Percentiles rank a stretch among this genome's conserved stretches.
These are phyloP conservation scores for Hydrangea macrophylla DNA, from an alignment of 148 eudicot species.

Conservation along the genomic window DNA sequence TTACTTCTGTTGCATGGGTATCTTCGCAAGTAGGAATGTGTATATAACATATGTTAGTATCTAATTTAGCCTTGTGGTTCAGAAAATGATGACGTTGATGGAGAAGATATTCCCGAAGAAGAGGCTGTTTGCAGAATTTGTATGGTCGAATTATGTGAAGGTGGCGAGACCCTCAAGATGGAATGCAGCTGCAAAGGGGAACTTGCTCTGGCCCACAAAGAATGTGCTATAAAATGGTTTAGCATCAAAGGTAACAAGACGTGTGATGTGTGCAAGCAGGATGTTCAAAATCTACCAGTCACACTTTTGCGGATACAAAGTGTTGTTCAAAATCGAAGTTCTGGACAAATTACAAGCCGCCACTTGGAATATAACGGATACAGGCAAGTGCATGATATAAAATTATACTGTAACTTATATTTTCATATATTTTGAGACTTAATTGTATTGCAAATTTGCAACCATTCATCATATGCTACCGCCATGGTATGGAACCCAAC, in stretches of 20 bases:
- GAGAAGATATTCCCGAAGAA: slow-evolving; percentile 91
- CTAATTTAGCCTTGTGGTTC: slow-evolving; percentile 17
- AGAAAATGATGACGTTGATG: slow-evolving; percentile 55
- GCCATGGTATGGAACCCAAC: no score
- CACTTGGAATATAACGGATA: slow-evolving; percentile 49
- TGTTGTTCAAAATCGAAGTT: slow-evolving; percentile 30
- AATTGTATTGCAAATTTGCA: slow-evolving; percentile 2
- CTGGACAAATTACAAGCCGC: slow-evolving; percentile 26
- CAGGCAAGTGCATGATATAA: slow-evolving; percentile 38
- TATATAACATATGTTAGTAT: not conserved
- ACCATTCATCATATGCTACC: not conserved
- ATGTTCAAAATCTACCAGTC: slow-evolving; percentile 84
- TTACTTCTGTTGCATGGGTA: not conserved
- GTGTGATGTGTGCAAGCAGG: slow-evolving; percentile 88
- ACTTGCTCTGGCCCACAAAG: slow-evolving; percentile 88
- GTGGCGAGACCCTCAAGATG: slow-evolving; percentile 89
- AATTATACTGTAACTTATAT: no score
- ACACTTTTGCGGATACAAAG: slow-evolving; percentile 79
- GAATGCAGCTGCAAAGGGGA: slow-evolving; percentile 98
- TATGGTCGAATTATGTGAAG: slow-evolving; percentile 78
- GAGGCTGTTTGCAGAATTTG: slow-evolving; percentile 96
- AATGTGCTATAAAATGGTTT: slow-evolving; percentile 94
- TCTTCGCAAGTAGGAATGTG: not conserved
- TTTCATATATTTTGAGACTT: not conserved
- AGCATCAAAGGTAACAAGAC: slow-evolving; percentile 84